Evolutionary conservation across 2,329 filamentous ascomycete genomes (phyloP).

Genomic region (Reticulascus tulasneorum): DNA sequence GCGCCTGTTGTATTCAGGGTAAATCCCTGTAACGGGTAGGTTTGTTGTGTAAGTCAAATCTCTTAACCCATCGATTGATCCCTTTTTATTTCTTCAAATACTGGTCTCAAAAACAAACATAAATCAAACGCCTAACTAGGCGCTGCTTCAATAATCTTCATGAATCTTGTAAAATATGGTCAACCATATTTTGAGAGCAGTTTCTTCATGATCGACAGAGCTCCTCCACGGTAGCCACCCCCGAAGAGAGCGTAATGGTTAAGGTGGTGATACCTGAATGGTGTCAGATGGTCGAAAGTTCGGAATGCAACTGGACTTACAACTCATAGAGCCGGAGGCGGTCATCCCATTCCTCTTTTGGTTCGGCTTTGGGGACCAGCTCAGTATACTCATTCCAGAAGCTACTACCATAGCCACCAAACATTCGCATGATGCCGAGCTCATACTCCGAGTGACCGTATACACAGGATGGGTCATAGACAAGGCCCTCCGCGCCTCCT

Average conservation of each 20-base stretch:
- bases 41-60: too few species aligned
- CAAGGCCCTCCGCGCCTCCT: conserved; percentile 63
- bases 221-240: conserved; percentile 70
- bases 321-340: conserved; percentile 77
- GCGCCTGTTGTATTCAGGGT: too few species aligned
- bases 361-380: conserved; percentile 75
- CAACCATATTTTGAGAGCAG: conserved; percentile 68
- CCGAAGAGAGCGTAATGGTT: conserved; percentile 88
- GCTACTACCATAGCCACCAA: conserved; percentile 72
- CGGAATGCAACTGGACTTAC: conserved; percentile 43
- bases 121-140: too few species aligned
- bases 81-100: too few species aligned
- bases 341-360: conserved; percentile 79
- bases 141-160: too few species aligned
- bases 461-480: conserved; percentile 76
- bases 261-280: conserved; percentile 73
- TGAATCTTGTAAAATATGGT: background rate
- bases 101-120: too few species aligned
- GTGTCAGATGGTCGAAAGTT: conserved; percentile 16
- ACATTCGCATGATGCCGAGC: conserved; percentile 93
- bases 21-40: too few species aligned
- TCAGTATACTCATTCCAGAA: conserved; percentile 78
- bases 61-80: too few species aligned
- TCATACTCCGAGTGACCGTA: conserved; percentile 91
- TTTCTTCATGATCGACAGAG: conserved; percentile 73